phyloP scores from a whole-genome alignment of 2,329 filamentous ascomycete genomes.

The Beauveria sp. region DNA sequence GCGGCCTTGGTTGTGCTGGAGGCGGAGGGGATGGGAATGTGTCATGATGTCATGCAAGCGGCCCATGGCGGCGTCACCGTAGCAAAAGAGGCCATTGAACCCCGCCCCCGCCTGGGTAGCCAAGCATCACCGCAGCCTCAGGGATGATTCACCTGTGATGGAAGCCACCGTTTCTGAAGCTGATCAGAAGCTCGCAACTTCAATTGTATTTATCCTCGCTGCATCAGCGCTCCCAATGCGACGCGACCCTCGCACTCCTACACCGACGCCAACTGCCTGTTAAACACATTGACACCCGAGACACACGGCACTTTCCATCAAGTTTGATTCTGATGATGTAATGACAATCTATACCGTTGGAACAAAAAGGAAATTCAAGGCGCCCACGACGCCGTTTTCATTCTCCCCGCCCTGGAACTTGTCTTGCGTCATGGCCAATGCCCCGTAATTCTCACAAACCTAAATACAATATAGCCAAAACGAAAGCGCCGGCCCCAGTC shows the following conservation, averaged over 20 bases:
- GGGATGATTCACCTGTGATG: no score
- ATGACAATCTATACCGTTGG: background rate
- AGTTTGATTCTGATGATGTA: background rate
- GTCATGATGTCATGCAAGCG: slow-evolving; percentile 28
- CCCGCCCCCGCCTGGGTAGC: background rate
- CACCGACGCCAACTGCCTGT: no score
- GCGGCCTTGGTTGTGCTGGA: slow-evolving; percentile 2
- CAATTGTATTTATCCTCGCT: no score
- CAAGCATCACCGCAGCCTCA: no score
- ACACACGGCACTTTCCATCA: background rate
- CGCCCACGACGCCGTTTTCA: background rate
- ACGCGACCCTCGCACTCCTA: no score
- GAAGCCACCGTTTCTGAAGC: background rate
- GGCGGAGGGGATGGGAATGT: slow-evolving; percentile 21
- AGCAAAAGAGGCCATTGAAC: background rate
- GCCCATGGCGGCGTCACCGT: background rate
- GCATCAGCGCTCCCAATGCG: no score
- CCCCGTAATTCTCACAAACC: slow-evolving; percentile 1
- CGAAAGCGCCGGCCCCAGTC: background rate
- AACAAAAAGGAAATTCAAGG: background rate
- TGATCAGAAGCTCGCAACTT: background rate
- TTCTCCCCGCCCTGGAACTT: background rate
- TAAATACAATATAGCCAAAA: background rate
- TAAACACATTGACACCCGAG: background rate
- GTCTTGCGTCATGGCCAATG: slow-evolving; percentile 5